These are phyloP conservation scores for Priceomyces carsonii DNA, from an alignment of 805 yeast genomes.

Conservation along the genomic window DNA sequence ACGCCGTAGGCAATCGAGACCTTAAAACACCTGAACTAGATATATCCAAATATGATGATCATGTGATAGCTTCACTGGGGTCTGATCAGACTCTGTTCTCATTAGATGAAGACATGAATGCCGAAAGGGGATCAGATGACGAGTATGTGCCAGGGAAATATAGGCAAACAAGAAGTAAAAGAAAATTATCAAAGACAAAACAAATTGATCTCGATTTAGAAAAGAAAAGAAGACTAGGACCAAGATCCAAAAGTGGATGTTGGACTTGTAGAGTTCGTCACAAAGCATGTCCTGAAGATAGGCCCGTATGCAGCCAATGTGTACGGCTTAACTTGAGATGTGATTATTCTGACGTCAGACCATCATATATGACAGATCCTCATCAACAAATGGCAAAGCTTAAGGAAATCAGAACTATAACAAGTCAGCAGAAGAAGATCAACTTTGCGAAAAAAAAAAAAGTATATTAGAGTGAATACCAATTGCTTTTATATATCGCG, in stretches of 20 bases:
- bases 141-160: slow-evolving; percentile 8
- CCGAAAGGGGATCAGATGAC: slow-evolving; percentile 3
- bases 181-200: background rate
- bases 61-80: too few relatives aligned
- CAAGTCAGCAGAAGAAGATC: slow-evolving; percentile 30
- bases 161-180: slow-evolving; percentile 11
- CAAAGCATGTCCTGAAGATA: slow-evolving; percentile 69
- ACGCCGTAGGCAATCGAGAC: too few relatives aligned
- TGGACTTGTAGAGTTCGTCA: slow-evolving; percentile 79
- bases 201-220: slow-evolving; percentile 9
- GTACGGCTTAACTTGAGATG: slow-evolving; percentile 55
- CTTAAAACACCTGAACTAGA: too few relatives aligned
- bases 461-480: too few relatives aligned
- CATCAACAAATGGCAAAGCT: slow-evolving; percentile 44
- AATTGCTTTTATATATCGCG: too few relatives aligned
- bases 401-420: slow-evolving; percentile 47
- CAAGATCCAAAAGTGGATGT: slow-evolving; percentile 61
- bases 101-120: background rate
- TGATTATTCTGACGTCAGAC: slow-evolving; percentile 52
- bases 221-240: slow-evolving; percentile 18
- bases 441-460: slow-evolving; percentile 14
- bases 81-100: too few relatives aligned
- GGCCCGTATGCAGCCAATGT: slow-evolving; percentile 63
- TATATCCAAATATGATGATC: too few relatives aligned
- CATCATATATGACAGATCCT: slow-evolving; percentile 53